phyloP scores from a whole-genome alignment of 2,329 filamentous ascomycete species.

The Verticillium isaacii region DNA sequence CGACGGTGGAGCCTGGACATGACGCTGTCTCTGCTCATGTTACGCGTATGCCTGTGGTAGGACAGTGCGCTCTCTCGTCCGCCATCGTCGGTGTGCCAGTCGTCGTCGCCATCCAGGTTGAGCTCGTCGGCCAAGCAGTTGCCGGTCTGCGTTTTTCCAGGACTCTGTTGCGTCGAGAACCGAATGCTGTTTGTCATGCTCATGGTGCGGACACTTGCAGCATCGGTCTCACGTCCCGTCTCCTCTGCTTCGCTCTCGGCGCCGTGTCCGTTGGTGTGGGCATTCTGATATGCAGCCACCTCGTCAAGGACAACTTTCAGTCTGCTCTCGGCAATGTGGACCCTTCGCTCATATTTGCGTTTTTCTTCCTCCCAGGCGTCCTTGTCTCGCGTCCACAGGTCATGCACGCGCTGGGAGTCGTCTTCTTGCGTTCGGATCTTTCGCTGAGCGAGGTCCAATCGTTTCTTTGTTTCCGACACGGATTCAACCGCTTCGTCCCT shows the following conservation, averaged over 20 bases:
- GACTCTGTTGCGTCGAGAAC: constrained; percentile 61
- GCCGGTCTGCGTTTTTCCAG: constrained; percentile 52
- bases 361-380: constrained; percentile 80
- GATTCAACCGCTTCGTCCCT: constrained; percentile 77
- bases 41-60: constrained; percentile 42
- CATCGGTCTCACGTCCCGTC: constrained; percentile 61
- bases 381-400: constrained; percentile 79
- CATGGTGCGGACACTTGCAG: constrained; percentile 67
- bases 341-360: constrained; percentile 73
- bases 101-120: constrained; percentile 76
- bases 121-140: constrained; percentile 88
- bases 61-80: constrained; percentile 60
- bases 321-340: constrained; percentile 86
- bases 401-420: constrained; percentile 71
- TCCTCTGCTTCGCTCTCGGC: constrained; percentile 59
- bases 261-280: constrained; percentile 35
- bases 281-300: constrained; percentile 65
- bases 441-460: constrained; percentile 74
- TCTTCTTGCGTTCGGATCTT: constrained; percentile 77
- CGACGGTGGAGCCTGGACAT: constrained; percentile 45
- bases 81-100: constrained; percentile 66
- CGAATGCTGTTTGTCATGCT: constrained; percentile 69
- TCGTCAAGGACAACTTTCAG: constrained; percentile 83
- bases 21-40: constrained; percentile 53
- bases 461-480: constrained; percentile 66